Evolutionary conservation across 2,329 filamentous ascomycete genomes (phyloP).

Genomic region (Berkeleyomyces rouxiae): DNA sequence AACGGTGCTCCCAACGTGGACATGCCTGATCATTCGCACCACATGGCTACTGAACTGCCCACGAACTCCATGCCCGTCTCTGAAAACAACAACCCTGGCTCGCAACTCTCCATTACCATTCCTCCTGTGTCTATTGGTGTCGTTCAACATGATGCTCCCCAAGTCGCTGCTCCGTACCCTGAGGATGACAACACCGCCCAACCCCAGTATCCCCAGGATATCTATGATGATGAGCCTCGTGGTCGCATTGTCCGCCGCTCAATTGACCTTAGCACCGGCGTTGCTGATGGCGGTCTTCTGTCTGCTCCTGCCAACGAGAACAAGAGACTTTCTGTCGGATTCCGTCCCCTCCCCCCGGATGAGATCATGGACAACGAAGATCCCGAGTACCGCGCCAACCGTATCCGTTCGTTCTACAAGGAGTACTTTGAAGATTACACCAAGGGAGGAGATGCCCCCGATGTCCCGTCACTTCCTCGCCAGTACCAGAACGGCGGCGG

Average conservation of each 20-base stretch:
- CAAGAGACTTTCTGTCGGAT: conserved; percentile 48
- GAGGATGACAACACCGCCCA: conserved; percentile 15
- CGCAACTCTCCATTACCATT: conserved; percentile 9
- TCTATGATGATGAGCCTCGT: conserved; percentile 20
- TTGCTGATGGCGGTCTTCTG: conserved; percentile 24
- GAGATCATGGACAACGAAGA: conserved; percentile 68
- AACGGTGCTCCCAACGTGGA: conserved; percentile 9
- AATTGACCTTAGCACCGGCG: conserved; percentile 17
- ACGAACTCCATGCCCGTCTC: not conserved
- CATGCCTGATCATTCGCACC: conserved; percentile 9
- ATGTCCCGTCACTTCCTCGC: conserved; percentile 26
- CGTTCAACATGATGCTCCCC: conserved; percentile 12
- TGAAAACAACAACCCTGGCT: not conserved
- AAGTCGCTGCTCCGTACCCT: conserved; percentile 8
- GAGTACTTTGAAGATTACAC: conserved; percentile 92
- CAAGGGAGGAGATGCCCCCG: conserved; percentile 19
- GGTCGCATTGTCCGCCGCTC: conserved; percentile 22
- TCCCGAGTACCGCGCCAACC: conserved; percentile 83
- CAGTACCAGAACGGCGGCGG: conserved; percentile 18
- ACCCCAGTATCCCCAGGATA: conserved; percentile 6
- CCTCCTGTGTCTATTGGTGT: not conserved
- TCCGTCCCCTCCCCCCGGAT: conserved; percentile 77
- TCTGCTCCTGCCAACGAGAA: conserved; percentile 38
- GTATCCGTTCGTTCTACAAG: conserved; percentile 97
- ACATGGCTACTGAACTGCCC: conserved; percentile 6